phyloP scores from a whole-genome alignment of 1,284 basidiomycete species.

The Tilletia indica region DNA sequence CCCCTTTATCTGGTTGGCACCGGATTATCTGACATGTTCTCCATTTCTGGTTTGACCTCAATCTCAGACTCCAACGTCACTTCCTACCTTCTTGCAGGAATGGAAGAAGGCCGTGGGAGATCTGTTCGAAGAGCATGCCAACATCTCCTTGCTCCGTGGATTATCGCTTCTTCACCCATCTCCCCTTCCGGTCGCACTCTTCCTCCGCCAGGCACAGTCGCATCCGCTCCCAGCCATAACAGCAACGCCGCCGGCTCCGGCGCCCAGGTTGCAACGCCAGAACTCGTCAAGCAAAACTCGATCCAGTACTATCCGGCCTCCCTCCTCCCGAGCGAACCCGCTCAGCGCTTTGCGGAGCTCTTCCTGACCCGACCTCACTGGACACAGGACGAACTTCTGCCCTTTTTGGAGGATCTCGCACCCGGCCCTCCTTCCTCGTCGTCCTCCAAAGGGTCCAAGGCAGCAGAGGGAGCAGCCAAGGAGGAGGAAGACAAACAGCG shows the following conservation, averaged over 20 bases:
- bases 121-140: slow-evolving; percentile 22
- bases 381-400: slow-evolving; percentile 48
- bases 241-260: neutral
- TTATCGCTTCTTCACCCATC: slow-evolving; percentile 40
- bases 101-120: slow-evolving; percentile 20
- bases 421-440: neutral
- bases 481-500: neutral
- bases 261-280: neutral
- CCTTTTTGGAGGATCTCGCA: slow-evolving; percentile 54
- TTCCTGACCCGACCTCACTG: slow-evolving; percentile 47
- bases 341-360: slow-evolving; percentile 49
- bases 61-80: neutral
- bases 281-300: slow-evolving; percentile 4
- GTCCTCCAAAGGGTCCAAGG: neutral
- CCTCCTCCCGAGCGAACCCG: slow-evolving; percentile 44
- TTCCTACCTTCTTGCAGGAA: neutral
- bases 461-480: neutral
- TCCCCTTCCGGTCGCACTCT: slow-evolving; percentile 18
- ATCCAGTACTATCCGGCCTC: slow-evolving; percentile 49
- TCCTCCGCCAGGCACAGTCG: neutral
- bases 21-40: neutral
- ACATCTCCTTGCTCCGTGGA: slow-evolving; percentile 28
- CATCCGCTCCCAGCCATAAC: neutral
- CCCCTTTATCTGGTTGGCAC: neutral
- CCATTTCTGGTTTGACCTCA: too few species aligned